Base-by-base conservation (phyloP, 257 asterid species). In the Avicennia marina region DNA sequence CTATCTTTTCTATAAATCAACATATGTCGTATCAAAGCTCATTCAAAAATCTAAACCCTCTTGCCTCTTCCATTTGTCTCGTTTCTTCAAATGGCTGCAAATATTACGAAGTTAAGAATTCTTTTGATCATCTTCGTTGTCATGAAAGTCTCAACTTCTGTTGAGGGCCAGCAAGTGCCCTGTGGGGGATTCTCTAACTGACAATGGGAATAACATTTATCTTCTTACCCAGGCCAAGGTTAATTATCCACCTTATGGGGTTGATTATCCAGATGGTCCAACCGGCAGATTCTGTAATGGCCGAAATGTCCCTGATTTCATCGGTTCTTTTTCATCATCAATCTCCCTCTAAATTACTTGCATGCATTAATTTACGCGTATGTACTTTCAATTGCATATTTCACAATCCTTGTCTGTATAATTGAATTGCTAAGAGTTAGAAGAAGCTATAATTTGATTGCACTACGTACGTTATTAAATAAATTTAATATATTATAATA, bases 221-320 rank as follows among this genome's bases (percentile, higher is more conserved):
- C 77, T 77, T 6, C 0, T 6, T 1, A 66, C 79, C 6, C 0
- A 0, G 3, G 64, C 79, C 27, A 80, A 72, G 50, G 66, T 66
- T 2, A 74, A 80, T 40, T 64, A 62, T 51, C 54, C 22, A 12
- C 84, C 84, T 17, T 80, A 77, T 19, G 84, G 87, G 20, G 53
- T 77, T 48, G 83, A 80, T 59, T 80, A 44, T 56, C 71, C 71
- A 2, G 33, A 39, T 12, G 87, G 83, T 9, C 68, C 81, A 0
- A 73, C 77, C 9, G 87, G 84, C 56, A 62, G 87, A 59, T 74
- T 74, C 60, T 46, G 58, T 60, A 80, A 77, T 11, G 81, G 84
- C 21, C 49, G 50, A 55, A 77, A 57, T 32, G 2, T 45, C 1
- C 62, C 78, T 11, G 84, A 77, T 56, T 65, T 74, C 17, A 39